Base-by-base conservation (phyloP, 345 rosid species). In the Xanthoceras sorbifolium region DNA sequence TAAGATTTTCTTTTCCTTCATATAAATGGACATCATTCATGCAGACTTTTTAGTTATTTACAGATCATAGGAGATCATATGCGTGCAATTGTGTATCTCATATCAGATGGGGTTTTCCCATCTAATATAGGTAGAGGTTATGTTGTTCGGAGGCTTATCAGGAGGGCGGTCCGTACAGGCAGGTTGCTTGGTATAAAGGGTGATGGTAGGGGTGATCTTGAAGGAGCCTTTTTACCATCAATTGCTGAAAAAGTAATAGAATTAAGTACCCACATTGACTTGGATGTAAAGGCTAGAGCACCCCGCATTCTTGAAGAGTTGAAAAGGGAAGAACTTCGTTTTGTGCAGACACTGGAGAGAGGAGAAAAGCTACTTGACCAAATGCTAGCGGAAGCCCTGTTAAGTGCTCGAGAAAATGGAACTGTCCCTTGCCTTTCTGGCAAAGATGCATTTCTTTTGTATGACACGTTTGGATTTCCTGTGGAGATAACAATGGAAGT, bases 91-190 rank as follows among this genome's bases (percentile, higher is more conserved):
- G 98, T 92, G 9, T 93, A 86, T 87, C 97, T 95, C 71, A 82
- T 95, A 84, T 92, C 97, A 20, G 99, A 95, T 85, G 98, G 98
- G 81, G 96, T 95, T 36, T 75, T 83, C 78, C 97, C 99, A 52
- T 95, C 99, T 25, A 95, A 95, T 82, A 88, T 95, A 75, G 96
- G 99, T 70, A 84, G 99, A 88, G 99, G 99, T 74, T 95, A 95
- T 73, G 91, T 93, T 31, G 98, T 93, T 65, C 89, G 98, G 76
- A 90, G 97, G 77, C 92, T 93, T 67, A 92, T 95, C 54, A 90
- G 99, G 87, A 90, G 99, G 78, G 94, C 88, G 67, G 98, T 93
- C 80, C 93, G 99, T 66, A 87, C 86, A 28, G 97, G 98, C 9
- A 90, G 93, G 87, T 87, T 89, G 78, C 89, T 95, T 7, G 98